A percentile compares a stretch with the other conserved stretches of the same genome.
Evolutionary conservation across 345 rosid genomes (phyloP).

Genomic region (Sapria himalayana): DNA sequence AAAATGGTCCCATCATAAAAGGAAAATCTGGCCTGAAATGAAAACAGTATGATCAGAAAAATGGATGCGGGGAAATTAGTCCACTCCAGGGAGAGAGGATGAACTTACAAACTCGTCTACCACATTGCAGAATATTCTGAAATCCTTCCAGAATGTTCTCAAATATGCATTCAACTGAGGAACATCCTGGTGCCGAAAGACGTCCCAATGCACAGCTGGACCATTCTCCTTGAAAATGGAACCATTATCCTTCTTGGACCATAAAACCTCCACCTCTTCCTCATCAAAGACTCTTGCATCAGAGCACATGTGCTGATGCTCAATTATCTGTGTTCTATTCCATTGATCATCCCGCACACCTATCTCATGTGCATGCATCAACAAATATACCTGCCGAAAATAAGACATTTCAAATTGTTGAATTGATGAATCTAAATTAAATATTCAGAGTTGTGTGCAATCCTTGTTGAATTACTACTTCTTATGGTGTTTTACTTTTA

Average conservation of each 20-base stretch:
- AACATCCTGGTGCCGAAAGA: constrained; percentile 64
- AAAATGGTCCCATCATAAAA: constrained; percentile 47
- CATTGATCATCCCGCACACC: constrained; percentile 19
- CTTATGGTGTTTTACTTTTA: too few relatives aligned
- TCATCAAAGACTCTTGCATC: constrained; percentile 4
- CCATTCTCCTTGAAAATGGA: constrained; percentile 8
- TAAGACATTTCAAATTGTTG: too few relatives aligned
- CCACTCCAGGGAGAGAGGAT: constrained; percentile 4
- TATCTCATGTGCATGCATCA: constrained; percentile 39
- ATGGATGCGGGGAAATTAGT: constrained; percentile 1
- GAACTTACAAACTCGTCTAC: constrained; percentile 30
- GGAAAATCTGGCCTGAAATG: constrained; percentile 30
- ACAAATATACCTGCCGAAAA: constrained; percentile 34
- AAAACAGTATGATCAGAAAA: constrained; percentile 10
- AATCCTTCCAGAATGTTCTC: constrained; percentile 20
- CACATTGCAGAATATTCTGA: constrained; percentile 12
- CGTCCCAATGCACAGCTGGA: constrained; percentile 63
- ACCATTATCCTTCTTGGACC: constrained; percentile 6
- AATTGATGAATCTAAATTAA: too few relatives aligned
- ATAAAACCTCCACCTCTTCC: constrained; percentile 9
- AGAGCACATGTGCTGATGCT: too few relatives aligned
- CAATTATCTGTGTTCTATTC: constrained; percentile 9
- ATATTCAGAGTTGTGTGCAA: too few relatives aligned
- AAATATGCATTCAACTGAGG: constrained; percentile 45
- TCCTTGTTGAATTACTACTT: too few relatives aligned